Evolutionary conservation across 345 rosid genomes (phyloP), one percentile per base, ranked within the genome.

Genomic region (Mercurialis annua): DNA sequence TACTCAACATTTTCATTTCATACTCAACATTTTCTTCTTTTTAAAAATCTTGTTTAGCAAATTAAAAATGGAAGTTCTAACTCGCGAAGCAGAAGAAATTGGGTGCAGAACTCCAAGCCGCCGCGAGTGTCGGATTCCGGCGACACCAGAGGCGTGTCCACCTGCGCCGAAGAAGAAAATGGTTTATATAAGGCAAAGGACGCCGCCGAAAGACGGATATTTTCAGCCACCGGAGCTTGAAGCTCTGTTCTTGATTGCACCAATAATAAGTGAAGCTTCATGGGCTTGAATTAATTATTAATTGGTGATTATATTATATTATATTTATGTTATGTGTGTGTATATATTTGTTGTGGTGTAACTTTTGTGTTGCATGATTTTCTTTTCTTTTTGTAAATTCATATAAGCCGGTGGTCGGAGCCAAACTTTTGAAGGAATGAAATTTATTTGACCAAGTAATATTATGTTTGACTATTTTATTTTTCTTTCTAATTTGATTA

Each of bases 201-300:
- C 65, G 27, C 85, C 87, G 5, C 97, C 92, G 0, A 82, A 76
- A 69, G 77, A 81, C 0, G 92, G 87, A 0, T 90, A 80, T 65
- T 90, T 90, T 74, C 78, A 78, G 46, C 89, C 92, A 10, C 92
- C 97, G 23, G 94, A 88, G 72, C 83, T 90, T 3, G 94, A 90
- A 26, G 72, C 73, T 40, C 44, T 90, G 30, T 86, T 90, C 58
- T 44, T 81, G 5, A 8, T 79, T 20, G 57, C 56, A 6, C 76
- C 82, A 6, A 73, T 65, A 64, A 73, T 65, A 64, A 73, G 69
- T 23, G 73, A 81, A 71, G 73, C 76, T 26, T 67, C 76, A 21
- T 67, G 70, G 68, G 76, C 71, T 29, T 78, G 69, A 67, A 10
- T n/a, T n/a, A n/a, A n/a, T n/a, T n/a, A n/a, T n/a, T n/a, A n/a